These are phyloP conservation scores for Mucor sp. DNA, from an alignment of 371 early-diverging fungal genomes.

Conservation along the genomic window DNA sequence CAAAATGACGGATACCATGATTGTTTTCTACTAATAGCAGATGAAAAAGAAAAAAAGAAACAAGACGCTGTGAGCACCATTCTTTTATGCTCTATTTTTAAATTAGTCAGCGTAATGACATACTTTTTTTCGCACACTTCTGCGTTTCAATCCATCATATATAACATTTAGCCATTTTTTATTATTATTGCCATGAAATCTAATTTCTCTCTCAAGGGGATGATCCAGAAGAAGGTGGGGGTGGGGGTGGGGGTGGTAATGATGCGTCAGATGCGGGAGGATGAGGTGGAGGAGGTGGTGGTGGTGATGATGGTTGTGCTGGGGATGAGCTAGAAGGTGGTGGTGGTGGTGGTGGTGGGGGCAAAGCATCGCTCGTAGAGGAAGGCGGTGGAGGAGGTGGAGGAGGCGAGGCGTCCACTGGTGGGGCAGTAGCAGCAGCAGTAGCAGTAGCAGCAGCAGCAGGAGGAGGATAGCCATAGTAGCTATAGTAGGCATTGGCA, in stretches of 20 bases:
- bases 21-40: not conserved
- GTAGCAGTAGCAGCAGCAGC: slow-evolving; percentile 20
- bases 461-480: slow-evolving; percentile 41
- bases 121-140: slow-evolving; percentile 5
- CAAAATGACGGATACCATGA: slow-evolving; percentile 26
- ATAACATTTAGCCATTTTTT: not conserved
- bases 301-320: slow-evolving; percentile 25
- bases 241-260: slow-evolving; percentile 6
- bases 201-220: slow-evolving; percentile 1
- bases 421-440: too few species aligned
- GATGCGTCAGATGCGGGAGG: too few species aligned
- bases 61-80: not conserved
- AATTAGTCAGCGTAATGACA: slow-evolving; percentile 2
- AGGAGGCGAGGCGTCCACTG: not conserved
- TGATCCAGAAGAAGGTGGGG: too few species aligned
- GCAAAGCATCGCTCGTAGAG: not conserved
- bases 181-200: not conserved
- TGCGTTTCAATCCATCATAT: not conserved
- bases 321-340: slow-evolving; percentile 4
- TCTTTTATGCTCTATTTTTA: not conserved
- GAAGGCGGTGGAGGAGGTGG: slow-evolving; percentile 22
- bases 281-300: not conserved
- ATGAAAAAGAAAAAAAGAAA: slow-evolving; percentile 6
- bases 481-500: slow-evolving; percentile 44
- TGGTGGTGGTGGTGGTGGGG: slow-evolving; percentile 6